These are phyloP conservation scores for Saitozyma podzolica DNA, from an alignment of 768 basidiomycete species.

Conservation along the genomic window DNA sequence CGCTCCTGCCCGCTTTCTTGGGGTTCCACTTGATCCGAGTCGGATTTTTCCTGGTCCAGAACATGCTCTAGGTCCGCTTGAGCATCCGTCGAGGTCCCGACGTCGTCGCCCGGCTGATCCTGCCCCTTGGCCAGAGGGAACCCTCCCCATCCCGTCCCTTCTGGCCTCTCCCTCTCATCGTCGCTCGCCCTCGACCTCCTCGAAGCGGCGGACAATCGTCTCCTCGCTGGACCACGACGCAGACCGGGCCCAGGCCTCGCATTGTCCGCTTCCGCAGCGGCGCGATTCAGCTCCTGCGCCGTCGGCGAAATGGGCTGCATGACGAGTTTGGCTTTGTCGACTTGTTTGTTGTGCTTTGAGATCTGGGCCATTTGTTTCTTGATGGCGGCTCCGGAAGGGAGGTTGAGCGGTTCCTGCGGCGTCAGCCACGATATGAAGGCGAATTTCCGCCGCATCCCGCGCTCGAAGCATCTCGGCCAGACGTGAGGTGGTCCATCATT, in stretches of 20 bases:
- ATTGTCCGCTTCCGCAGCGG: constrained; percentile 26
- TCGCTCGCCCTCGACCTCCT: too few species aligned
- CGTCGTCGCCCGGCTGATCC: background rate
- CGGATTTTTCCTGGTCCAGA: too few species aligned
- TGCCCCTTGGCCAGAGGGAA: constrained; percentile 18
- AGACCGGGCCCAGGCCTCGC: constrained; percentile 35
- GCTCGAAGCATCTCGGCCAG: too few species aligned
- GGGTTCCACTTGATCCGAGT: too few species aligned
- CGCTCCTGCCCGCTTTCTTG: background rate
- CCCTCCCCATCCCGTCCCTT: constrained; percentile 32
- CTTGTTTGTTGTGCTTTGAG: constrained; percentile 4
- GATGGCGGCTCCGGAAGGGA: background rate
- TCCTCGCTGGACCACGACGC: constrained; percentile 24
- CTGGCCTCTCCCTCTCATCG: constrained; percentile 1
- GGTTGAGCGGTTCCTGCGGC: constrained; percentile 2
- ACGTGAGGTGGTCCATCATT: too few species aligned
- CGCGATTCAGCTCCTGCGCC: constrained; percentile 6
- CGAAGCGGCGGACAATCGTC: background rate
- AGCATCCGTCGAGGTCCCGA: background rate
- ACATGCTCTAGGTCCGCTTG: too few species aligned
- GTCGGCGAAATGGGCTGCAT: background rate
- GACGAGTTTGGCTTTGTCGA: background rate
- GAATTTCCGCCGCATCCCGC: background rate
- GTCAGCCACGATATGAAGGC: background rate
- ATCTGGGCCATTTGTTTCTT: constrained; percentile 1